Percentiles rank a stretch among this genome's conserved stretches.
phyloP scores from a whole-genome alignment of 1,139 yeast species.

The Zhuliangozyma parablackwelliae region DNA sequence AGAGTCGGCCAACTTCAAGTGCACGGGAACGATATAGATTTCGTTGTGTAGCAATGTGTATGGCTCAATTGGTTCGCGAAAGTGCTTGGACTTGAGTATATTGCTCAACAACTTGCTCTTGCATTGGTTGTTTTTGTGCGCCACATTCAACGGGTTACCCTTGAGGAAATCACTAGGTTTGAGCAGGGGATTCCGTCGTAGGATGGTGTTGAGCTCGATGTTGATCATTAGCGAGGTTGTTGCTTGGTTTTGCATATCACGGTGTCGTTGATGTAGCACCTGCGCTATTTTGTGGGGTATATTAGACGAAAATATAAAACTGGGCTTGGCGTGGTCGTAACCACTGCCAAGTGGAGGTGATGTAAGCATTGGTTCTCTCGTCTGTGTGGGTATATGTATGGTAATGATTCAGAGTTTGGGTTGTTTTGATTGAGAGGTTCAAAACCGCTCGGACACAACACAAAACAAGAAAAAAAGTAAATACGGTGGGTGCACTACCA shows the following conservation, averaged over 20 bases:
- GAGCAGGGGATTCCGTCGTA: conserved; percentile 25
- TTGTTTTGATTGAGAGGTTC: too few species aligned
- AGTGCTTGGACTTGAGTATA: background rate
- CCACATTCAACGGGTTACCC: conserved; percentile 32
- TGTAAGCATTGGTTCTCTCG: too few species aligned
- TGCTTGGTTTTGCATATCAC: background rate
- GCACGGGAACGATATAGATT: conserved; percentile 31
- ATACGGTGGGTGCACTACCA: too few species aligned
- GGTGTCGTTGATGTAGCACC: conserved; percentile 3
- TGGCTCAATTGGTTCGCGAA: conserved; percentile 1
- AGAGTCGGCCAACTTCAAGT: conserved; percentile 21
- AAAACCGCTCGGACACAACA: too few species aligned
- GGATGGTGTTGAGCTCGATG: conserved; percentile 34
- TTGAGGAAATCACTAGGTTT: conserved; percentile 31
- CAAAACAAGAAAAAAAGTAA: too few species aligned
- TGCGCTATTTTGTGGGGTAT: conserved; percentile 20
- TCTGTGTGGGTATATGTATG: too few species aligned
- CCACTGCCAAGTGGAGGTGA: background rate
- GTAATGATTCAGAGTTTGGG: too few species aligned
- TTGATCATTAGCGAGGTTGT: conserved; percentile 23
- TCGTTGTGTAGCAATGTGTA: conserved; percentile 15
- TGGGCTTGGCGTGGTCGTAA: conserved; percentile 33
- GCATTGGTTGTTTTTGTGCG: conserved; percentile 12
- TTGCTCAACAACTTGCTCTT: background rate
- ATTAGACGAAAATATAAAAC: conserved; percentile 38